A percentile compares a stretch with the other conserved stretches of the same genome.
Evolutionary conservation across 768 basidiomycete species (phyloP).

Genomic region (Galerina marginata): DNA sequence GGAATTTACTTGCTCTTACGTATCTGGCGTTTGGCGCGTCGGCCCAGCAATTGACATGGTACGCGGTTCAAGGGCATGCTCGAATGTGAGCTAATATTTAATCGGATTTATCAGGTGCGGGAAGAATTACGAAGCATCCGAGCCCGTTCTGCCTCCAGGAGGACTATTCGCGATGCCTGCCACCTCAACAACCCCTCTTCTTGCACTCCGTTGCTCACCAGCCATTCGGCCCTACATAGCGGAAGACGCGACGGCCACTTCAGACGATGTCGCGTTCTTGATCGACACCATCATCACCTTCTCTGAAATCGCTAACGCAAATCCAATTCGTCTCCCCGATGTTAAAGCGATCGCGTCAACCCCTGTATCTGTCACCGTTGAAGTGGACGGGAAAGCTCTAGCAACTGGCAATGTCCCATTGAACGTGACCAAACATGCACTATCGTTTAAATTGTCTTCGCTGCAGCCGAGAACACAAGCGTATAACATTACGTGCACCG

Average conservation of each 20-base stretch:
- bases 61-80: neutral
- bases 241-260: conserved; percentile 45
- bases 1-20: conserved; percentile 1
- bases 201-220: conserved; percentile 63
- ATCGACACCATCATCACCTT: conserved; percentile 58
- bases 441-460: conserved; percentile 53
- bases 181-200: conserved; percentile 39
- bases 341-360: conserved; percentile 19
- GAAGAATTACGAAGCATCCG: conserved; percentile 56
- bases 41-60: conserved; percentile 24
- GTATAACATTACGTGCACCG: conserved; percentile 44
- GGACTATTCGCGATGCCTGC: conserved; percentile 21
- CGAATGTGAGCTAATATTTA: no score
- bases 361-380: conserved; percentile 48
- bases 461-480: conserved; percentile 48
- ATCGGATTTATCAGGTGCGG: conserved; percentile 49
- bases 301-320: conserved; percentile 51
- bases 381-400: conserved; percentile 48
- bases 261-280: conserved; percentile 47
- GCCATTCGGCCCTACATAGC: conserved; percentile 65
- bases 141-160: conserved; percentile 50
- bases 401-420: conserved; percentile 51
- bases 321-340: conserved; percentile 40
- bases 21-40: conserved; percentile 8
- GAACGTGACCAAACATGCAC: conserved; percentile 53